These are phyloP conservation scores for Aphanoascus verrucosus DNA, from an alignment of 2,329 filamentous ascomycete species.

Conservation along the genomic window DNA sequence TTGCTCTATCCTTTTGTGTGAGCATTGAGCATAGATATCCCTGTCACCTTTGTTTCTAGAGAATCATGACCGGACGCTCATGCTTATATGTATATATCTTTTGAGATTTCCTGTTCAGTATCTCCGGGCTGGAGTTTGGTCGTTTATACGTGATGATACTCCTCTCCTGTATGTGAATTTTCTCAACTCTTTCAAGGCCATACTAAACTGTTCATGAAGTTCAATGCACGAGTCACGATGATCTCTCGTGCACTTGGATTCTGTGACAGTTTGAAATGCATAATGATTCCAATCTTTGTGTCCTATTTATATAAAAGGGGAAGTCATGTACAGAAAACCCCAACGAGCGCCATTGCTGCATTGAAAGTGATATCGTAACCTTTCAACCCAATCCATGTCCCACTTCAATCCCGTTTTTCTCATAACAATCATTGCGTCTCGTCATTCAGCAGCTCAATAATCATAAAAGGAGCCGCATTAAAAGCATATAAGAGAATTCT, in stretches of 20 bases:
- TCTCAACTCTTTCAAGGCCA: neutral
- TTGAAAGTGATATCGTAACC: neutral
- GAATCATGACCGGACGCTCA: neutral
- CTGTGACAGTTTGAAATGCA: no score
- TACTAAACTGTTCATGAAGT: neutral
- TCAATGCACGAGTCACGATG: no score
- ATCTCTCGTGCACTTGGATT: no score
- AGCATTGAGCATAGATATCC: neutral
- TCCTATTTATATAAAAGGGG: no score
- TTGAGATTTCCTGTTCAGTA: neutral
- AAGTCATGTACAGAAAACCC: no score
- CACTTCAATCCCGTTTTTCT: neutral
- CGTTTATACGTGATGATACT: neutral
- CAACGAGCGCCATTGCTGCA: no score
- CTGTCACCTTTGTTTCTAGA: neutral
- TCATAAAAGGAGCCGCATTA: neutral
- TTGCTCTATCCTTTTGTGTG: neutral
- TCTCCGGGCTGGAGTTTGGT: neutral
- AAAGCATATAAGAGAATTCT: neutral
- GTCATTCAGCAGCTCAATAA: neutral
- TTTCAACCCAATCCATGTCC: neutral
- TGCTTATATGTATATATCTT: neutral
- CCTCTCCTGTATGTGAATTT: neutral
- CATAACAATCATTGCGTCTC: neutral
- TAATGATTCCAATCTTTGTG: no score